phyloP scores from a whole-genome alignment of 2,329 filamentous ascomycete species.

The Scedosporium apiospermum region DNA sequence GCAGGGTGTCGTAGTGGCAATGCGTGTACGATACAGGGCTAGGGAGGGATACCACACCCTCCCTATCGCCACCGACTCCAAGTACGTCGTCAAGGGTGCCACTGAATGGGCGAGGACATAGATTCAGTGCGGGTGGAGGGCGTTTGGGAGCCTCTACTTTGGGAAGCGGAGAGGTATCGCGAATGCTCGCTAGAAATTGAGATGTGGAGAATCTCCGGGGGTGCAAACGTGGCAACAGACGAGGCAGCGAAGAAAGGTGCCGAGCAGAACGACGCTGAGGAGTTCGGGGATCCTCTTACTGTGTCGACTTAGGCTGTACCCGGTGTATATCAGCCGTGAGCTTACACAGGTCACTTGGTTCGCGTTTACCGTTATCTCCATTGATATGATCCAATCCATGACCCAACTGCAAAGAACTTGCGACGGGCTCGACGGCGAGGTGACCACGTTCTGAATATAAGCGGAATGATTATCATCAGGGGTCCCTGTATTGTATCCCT shows the following conservation, averaged over 20 bases:
- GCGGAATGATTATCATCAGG: too few species aligned
- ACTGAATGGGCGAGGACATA: conserved; percentile 33
- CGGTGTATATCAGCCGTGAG: too few species aligned
- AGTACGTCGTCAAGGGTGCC: conserved; percentile 36
- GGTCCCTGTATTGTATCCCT: too few species aligned
- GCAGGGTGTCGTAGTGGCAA: conserved; percentile 40
- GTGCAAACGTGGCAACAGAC: not conserved
- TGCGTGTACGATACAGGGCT: conserved; percentile 33
- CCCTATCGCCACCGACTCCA: conserved; percentile 45
- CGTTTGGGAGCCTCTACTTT: conserved; percentile 39
- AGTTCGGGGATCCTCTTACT: not conserved
- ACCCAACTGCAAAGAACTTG: too few species aligned
- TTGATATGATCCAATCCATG: too few species aligned
- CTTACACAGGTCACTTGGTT: too few species aligned
- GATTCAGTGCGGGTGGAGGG: conserved; percentile 39
- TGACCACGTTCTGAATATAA: too few species aligned
- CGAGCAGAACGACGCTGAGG: not conserved
- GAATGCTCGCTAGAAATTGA: conserved; percentile 22
- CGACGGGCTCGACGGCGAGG: too few species aligned
- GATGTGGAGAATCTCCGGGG: not conserved
- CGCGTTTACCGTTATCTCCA: too few species aligned
- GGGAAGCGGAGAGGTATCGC: conserved; percentile 23
- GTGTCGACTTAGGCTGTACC: not conserved
- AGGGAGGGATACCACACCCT: conserved; percentile 29
- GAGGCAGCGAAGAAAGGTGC: not conserved